Base-by-base conservation (phyloP, 2,329 filamentous ascomycete genomes). In the Curvularia sp. region DNA sequence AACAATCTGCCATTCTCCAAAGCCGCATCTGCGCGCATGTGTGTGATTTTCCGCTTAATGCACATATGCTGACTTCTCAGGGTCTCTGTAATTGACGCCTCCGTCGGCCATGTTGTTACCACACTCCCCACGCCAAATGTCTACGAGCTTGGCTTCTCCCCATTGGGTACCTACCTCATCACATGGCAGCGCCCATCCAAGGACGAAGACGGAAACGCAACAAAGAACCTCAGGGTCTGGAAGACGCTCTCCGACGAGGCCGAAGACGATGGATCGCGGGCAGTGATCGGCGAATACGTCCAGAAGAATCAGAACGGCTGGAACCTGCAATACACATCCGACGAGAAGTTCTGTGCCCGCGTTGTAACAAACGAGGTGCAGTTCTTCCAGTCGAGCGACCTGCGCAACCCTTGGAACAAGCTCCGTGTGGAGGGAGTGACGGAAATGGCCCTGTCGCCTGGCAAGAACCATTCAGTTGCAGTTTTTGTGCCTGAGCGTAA, bases 221-320 rank as follows among this genome's bases (percentile, higher is more conserved):
- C 88, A 69, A 97, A 97, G 86, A 99, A 99, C 77, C 83, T 99
- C 65, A 98, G 97, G 84, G 89, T 99, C 70, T 99, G 95, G 95
- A 88, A 88, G 75, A 93, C 91, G 35, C 81, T 92, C 55, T 90
- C 94, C 74, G 87, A 90, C 8, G 77, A 78, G 55, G 81, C 86
- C 47, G 85, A 85, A 46, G 86, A 80, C 49, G 81, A 80, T 60
- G 86, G 89, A 67, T 90, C 91, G 79, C 84, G 89, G 62, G 77
- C 80, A 70, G 88, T 93, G 30, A 85, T 97, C 46, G 94, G 93
- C 64, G 86, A 88, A 72, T 99, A 96, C 77, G 95, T 99, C 67
- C 95, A 99, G 80, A 97, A 97, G 84, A 90, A 88, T 65, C 92
- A 96, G 82, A 92, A 90, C 46, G 92, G 93, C 73, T 98, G 94